A percentile compares a stretch with the other conserved stretches of the same genome.
Evolutionary conservation across 441 rosid species (phyloP).

Genomic region (Dalechampia spathulata): DNA sequence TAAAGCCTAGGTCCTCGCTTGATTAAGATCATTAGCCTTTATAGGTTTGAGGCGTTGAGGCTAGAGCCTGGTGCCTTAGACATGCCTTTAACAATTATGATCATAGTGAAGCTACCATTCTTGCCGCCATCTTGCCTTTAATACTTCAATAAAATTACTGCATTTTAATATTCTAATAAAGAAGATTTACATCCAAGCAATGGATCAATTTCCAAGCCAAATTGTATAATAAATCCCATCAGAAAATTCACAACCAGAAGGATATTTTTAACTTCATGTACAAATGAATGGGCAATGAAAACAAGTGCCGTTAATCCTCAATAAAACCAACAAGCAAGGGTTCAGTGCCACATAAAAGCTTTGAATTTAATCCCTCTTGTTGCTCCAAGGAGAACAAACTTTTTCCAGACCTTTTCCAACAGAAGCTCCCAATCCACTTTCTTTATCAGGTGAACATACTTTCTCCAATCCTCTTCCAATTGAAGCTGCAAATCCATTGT

Average conservation of each 20-base stretch:
- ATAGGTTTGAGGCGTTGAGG: too few relatives aligned
- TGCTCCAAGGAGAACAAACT: constrained; percentile 36
- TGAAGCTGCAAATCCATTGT: constrained; percentile 35
- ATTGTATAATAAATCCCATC: neutral
- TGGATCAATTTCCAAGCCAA: neutral
- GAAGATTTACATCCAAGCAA: too few relatives aligned
- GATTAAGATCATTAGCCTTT: too few relatives aligned
- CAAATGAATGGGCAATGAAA: neutral
- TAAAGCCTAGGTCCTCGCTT: too few relatives aligned
- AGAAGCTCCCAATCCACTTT: constrained; percentile 33
- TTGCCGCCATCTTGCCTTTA: too few relatives aligned
- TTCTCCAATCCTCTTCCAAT: constrained; percentile 44
- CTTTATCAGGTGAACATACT: constrained; percentile 29
- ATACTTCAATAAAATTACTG: too few relatives aligned
- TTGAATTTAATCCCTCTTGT: constrained; percentile 19
- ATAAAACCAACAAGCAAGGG: neutral
- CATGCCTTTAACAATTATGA: too few relatives aligned
- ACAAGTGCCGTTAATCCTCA: neutral
- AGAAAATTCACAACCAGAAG: neutral
- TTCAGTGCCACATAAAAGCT: neutral
- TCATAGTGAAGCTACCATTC: too few relatives aligned
- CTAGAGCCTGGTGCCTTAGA: too few relatives aligned
- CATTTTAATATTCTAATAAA: too few relatives aligned
- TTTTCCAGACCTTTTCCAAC: constrained; percentile 44
- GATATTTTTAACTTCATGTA: neutral